phyloP scores from a whole-genome alignment of 106 monocot species.

The Dioscorea dumetorum region DNA sequence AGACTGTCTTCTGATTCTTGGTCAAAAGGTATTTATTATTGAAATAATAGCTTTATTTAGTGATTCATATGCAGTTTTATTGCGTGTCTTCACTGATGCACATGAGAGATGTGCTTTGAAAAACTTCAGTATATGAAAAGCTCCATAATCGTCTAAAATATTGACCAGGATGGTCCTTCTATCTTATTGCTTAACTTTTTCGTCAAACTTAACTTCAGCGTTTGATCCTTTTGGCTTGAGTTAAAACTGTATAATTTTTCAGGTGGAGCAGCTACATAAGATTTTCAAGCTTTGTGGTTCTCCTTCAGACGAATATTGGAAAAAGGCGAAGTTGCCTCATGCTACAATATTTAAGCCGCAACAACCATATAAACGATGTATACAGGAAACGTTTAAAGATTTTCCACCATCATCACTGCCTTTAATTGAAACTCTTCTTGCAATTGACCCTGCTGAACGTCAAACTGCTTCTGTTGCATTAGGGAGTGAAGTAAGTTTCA shows the following conservation, averaged over 20 bases:
- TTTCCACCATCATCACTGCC: constrained; percentile 33
- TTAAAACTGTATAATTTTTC: not conserved
- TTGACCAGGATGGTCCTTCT: too few relatives aligned
- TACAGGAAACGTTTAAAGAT: constrained; percentile 39
- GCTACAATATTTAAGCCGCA: constrained; percentile 35
- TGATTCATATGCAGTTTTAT: too few relatives aligned
- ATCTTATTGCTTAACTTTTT: too few relatives aligned
- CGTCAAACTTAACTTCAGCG: too few relatives aligned
- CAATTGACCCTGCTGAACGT: constrained; percentile 38
- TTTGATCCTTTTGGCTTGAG: too few relatives aligned
- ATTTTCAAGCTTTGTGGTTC: constrained; percentile 50
- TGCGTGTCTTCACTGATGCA: too few relatives aligned
- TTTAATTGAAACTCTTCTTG: constrained; percentile 27
- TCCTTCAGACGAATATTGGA: constrained; percentile 12
- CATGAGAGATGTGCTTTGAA: too few relatives aligned
- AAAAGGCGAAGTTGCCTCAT: constrained; percentile 13
- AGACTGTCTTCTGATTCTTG: too few relatives aligned
- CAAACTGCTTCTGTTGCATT: constrained; percentile 33
- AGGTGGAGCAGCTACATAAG: constrained; percentile 54
- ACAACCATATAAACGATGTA: constrained; percentile 40
- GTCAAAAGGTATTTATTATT: too few relatives aligned
- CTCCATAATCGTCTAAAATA: too few relatives aligned
- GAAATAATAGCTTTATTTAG: too few relatives aligned
- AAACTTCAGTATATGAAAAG: too few relatives aligned
- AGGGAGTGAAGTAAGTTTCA: constrained; percentile 32